phyloP scores from a whole-genome alignment of 352 stramenopile genomes.

The Globisporangium sylvaticum region DNA sequence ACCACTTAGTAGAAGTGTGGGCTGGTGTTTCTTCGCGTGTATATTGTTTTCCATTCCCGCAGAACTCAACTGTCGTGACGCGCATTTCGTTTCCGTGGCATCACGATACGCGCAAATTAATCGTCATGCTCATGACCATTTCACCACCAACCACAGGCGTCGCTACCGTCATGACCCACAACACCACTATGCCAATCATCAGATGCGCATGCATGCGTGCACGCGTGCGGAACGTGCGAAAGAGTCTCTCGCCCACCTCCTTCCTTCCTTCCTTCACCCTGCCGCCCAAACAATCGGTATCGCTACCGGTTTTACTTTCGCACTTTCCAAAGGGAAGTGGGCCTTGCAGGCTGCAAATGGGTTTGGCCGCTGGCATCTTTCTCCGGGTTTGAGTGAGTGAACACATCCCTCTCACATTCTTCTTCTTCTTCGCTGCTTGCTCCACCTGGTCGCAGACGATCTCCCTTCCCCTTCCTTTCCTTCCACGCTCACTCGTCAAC shows the following conservation, averaged over 20 bases:
- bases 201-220: background rate
- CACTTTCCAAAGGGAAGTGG: background rate
- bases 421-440: constrained; percentile 5
- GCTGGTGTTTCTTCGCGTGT: background rate
- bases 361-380: background rate
- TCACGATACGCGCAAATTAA: background rate
- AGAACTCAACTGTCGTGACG: background rate
- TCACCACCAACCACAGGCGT: background rate
- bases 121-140: background rate
- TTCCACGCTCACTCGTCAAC: constrained; percentile 11
- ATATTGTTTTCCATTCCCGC: background rate
- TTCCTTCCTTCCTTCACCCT: background rate
- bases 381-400: constrained; percentile 5
- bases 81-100: background rate
- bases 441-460: constrained; percentile 6
- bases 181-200: background rate
- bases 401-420: constrained; percentile 5
- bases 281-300: constrained; percentile 12
- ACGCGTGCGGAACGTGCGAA: background rate
- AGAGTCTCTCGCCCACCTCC: background rate
- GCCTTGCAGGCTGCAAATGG: background rate
- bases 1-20: no score
- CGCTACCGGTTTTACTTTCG: constrained; percentile 16
- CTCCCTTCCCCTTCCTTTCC: background rate
- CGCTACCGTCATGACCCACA: background rate